Evolutionary conservation across 140 eudicot species (phyloP), one percentile per base, ranked within the genome.

Genomic region (Senecio squalidus): DNA sequence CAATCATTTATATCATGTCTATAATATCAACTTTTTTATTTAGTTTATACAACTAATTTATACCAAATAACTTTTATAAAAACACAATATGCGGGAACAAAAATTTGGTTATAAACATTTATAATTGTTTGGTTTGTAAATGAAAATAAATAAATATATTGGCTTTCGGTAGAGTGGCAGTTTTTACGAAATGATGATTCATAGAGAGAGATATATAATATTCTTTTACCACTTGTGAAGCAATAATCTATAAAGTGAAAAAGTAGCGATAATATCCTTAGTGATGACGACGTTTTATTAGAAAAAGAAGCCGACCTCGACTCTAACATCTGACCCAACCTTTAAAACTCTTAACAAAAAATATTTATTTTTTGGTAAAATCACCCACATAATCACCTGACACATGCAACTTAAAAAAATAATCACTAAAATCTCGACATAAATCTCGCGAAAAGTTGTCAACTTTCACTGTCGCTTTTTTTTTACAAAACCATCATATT

Each of bases 191-290:
- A 9, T 64, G 61, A 33, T 33, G 53, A 73, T 34, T 62, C 43
- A 56, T 51, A n/a, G n/a, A n/a, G n/a, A n/a, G 52, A 46, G 33
- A 45, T 25, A 5, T 69, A 70, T 39, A 36, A 58, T 55, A 74
- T 82, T 71, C 89, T 74, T 82, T 82, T 58, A 64, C 77, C 36
- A 64, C 82, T 78, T 78, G 73, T 54, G 75, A 81, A 81, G 82
- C 82, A 71, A 82, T 59, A 73, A 29, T 63, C 57, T 26, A 58
- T 50, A 61, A 60, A 63, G 60, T 36, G 34, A 28, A 58, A 77
- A 81, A 73, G 77, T 55, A 64, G 49, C 25, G 41, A 68, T 43
- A 23, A 50, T 27, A 38, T 50, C 38, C 22, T 39, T 51, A 49
- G 67, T 43, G 85, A 71, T 50, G 33, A 38, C 63, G 69, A 75